A percentile compares a stretch with the other conserved stretches of the same genome.
Evolutionary conservation across 352 stramenopile species (phyloP).

Genomic region (Globisporangium rhizosaccharum): DNA sequence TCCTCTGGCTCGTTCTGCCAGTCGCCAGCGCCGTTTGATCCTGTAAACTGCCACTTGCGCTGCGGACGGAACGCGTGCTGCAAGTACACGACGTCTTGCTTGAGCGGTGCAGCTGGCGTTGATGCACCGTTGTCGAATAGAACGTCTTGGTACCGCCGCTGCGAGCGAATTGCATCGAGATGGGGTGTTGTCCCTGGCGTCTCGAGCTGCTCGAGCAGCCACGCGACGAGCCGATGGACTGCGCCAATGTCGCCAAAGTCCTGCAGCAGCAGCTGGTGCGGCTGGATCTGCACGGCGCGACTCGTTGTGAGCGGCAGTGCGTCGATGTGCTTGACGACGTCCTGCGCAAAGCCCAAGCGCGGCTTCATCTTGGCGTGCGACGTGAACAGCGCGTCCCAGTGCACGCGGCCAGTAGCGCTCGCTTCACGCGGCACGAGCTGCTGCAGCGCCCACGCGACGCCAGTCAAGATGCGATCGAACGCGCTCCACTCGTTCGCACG

Average conservation of each 20-base stretch:
- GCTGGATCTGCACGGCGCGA: slow-evolving; percentile 37
- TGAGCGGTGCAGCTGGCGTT: slow-evolving; percentile 19
- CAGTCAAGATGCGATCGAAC: slow-evolving; percentile 61
- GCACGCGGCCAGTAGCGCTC: slow-evolving; percentile 30
- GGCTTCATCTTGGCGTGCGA: slow-evolving; percentile 59
- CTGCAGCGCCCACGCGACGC: slow-evolving; percentile 58
- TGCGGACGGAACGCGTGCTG: slow-evolving; percentile 31
- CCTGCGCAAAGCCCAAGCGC: slow-evolving; percentile 64
- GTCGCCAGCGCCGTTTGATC: slow-evolving; percentile 1
- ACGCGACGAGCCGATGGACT: slow-evolving; percentile 40
- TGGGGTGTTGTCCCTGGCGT: slow-evolving; percentile 18
- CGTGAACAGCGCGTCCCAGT: slow-evolving; percentile 66
- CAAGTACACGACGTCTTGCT: slow-evolving; percentile 40
- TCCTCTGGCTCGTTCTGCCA: slow-evolving; percentile 44
- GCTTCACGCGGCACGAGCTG: slow-evolving; percentile 47
- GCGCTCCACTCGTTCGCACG: slow-evolving; percentile 30
- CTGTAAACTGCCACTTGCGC: slow-evolving; percentile 38
- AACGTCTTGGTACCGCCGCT: slow-evolving; percentile 29
- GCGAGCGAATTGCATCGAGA: slow-evolving; percentile 27
- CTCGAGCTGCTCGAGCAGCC: slow-evolving; percentile 42
- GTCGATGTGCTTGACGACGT: slow-evolving; percentile 41
- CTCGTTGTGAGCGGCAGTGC: slow-evolving; percentile 22
- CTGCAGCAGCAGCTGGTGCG: slow-evolving; percentile 72
- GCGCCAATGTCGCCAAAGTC: slow-evolving; percentile 68
- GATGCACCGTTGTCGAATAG: neutral